phyloP scores from a whole-genome alignment of 2,329 filamentous ascomycete species.

The Parascedosporium putredinis region DNA sequence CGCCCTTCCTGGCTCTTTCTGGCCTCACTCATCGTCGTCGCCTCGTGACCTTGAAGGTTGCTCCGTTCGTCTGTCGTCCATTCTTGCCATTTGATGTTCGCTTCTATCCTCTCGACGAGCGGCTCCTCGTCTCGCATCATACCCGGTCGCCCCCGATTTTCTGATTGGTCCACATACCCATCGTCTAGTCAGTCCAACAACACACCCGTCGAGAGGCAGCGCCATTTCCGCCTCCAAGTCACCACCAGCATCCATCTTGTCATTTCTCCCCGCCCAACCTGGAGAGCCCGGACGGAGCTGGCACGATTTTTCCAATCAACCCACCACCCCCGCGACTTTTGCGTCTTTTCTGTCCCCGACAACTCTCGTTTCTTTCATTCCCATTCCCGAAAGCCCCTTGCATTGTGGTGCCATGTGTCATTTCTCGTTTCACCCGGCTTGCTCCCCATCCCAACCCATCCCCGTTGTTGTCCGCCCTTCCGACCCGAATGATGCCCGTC shows the following conservation, averaged over 20 bases:
- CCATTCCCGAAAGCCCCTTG: not conserved
- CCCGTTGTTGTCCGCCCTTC: not conserved
- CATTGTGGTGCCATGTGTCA: slow-evolving; percentile 8
- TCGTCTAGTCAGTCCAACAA: not conserved
- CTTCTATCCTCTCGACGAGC: not conserved
- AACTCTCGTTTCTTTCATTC: slow-evolving; percentile 6
- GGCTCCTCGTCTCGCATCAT: not conserved
- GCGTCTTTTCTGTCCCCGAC: not conserved
- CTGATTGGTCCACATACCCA: slow-evolving; percentile 6
- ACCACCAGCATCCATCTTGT: not conserved
- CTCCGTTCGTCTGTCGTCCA: not conserved
- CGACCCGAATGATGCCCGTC: slow-evolving; percentile 1
- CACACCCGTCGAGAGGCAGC: too few relatives aligned
- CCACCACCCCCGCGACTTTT: slow-evolving; percentile 2
- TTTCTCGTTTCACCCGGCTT: slow-evolving; percentile 6
- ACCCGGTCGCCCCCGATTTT: slow-evolving; percentile 2
- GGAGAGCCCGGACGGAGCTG: not conserved
- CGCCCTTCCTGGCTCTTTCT: not conserved
- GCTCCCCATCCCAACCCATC: not conserved
- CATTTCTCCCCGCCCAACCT: slow-evolving; percentile 1
- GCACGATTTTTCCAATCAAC: slow-evolving; percentile 6
- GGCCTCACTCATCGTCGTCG: too few relatives aligned
- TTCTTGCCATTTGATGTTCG: not conserved
- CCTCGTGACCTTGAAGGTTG: too few relatives aligned
- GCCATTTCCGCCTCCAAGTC: too few relatives aligned